phyloP scores from a whole-genome alignment of 1,284 basidiomycete genomes.

The Apiotrichum gracile region DNA sequence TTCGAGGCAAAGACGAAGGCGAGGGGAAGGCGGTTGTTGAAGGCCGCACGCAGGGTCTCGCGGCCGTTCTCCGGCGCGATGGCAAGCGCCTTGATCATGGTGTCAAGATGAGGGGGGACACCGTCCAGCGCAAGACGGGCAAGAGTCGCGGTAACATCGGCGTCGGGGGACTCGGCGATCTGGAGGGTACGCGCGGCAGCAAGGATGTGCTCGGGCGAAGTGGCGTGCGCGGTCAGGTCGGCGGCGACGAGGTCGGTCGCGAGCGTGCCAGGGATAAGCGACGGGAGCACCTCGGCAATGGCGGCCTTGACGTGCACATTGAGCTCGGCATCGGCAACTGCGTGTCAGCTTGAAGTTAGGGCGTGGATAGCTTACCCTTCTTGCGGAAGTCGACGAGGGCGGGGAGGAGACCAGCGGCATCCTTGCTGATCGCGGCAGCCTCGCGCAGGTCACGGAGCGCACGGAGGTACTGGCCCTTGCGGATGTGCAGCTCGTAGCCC shows the following conservation, averaged over 20 bases:
- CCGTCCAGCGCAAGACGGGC: constrained; percentile 48
- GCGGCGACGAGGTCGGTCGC: constrained; percentile 63
- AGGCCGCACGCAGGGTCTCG: constrained; percentile 27
- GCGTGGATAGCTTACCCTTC: not conserved
- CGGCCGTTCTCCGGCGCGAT: constrained; percentile 60
- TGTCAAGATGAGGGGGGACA: constrained; percentile 60
- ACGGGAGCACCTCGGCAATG: constrained; percentile 47
- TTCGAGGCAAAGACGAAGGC: constrained; percentile 43
- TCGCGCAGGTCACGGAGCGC: constrained; percentile 65
- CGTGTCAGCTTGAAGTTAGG: constrained; percentile 15
- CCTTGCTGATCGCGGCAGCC: constrained; percentile 56
- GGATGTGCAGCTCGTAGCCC: constrained; percentile 72
- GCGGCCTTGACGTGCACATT: constrained; percentile 42
- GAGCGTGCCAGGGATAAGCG: constrained; percentile 52
- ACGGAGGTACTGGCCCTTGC: constrained; percentile 73
- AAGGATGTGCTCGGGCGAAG: constrained; percentile 54
- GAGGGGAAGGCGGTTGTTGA: constrained; percentile 34
- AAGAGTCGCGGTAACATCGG: constrained; percentile 57
- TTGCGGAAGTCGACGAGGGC: constrained; percentile 62
- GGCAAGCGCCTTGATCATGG: constrained; percentile 55
- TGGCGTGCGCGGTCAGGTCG: constrained; percentile 57
- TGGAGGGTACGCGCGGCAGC: constrained; percentile 56
- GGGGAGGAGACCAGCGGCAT: constrained; percentile 64
- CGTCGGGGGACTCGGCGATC: constrained; percentile 49
- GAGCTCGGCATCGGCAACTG: constrained; percentile 40